A percentile compares a stretch with the other conserved stretches of the same genome.
Conservation (phyloP, 768 basidiomycete species). For the Filobasidium wieringae region DNA sequence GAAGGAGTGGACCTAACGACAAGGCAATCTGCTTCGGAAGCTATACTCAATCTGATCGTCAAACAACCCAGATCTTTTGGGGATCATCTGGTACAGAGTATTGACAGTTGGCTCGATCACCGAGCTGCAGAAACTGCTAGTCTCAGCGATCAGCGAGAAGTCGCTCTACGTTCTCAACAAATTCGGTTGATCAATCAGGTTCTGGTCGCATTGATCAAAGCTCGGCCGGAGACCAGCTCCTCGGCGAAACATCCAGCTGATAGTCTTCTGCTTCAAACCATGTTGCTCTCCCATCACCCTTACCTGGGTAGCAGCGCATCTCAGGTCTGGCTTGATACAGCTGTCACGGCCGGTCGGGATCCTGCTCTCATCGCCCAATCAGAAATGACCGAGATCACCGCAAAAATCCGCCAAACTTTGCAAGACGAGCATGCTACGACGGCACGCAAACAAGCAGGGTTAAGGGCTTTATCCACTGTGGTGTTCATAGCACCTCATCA, state of each 20-base stretch:
- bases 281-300: slow-evolving; percentile 66
- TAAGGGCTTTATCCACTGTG: slow-evolving; percentile 61
- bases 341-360: slow-evolving; percentile 57
- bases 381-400: slow-evolving; percentile 20
- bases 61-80: background rate
- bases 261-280: slow-evolving; percentile 45
- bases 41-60: background rate
- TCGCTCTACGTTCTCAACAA: background rate
- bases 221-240: background rate
- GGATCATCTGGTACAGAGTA: background rate
- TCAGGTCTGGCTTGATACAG: slow-evolving; percentile 70
- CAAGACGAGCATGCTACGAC: background rate
- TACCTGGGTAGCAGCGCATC: slow-evolving; percentile 42
- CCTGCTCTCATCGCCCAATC: slow-evolving; percentile 51
- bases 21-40: background rate
- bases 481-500: slow-evolving; percentile 63
- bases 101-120: background rate
- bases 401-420: background rate
- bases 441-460: slow-evolving; percentile 46
- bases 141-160: background rate
- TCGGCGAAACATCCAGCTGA: background rate
- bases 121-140: background rate
- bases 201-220: background rate
- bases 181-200: background rate
- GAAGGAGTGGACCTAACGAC: background rate